phyloP scores from a whole-genome alignment of 2,329 filamentous ascomycete genomes.

The Aaosphaeria arxii region DNA sequence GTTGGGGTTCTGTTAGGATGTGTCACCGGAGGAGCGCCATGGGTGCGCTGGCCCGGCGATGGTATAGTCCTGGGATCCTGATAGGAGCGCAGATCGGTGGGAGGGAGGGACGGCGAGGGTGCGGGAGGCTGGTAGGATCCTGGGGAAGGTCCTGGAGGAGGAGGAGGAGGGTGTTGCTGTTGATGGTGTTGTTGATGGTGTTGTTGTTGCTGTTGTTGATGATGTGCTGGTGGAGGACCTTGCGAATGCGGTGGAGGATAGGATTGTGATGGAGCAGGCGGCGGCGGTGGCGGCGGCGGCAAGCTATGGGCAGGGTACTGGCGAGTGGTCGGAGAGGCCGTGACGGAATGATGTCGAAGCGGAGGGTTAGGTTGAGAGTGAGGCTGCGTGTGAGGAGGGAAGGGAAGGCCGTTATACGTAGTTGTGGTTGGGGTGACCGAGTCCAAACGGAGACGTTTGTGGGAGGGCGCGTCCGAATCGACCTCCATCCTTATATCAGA shows the following conservation, averaged over 20 bases:
- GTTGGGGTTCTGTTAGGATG: slow-evolving; percentile 14
- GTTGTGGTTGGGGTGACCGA: slow-evolving; percentile 22
- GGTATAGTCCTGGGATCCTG: slow-evolving; percentile 31
- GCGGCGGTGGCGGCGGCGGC: slow-evolving; percentile 1
- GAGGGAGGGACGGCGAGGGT: slow-evolving; percentile 30
- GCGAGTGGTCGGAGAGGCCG: slow-evolving; percentile 25
- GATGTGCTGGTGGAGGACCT: neutral
- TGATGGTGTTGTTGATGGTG: neutral
- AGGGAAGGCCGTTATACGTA: slow-evolving; percentile 32
- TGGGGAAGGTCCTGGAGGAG: neutral
- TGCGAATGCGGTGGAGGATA: neutral
- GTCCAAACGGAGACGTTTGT: slow-evolving; percentile 39
- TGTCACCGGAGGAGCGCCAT: slow-evolving; percentile 32
- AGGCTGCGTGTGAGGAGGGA: slow-evolving; percentile 29
- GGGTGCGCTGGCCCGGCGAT: slow-evolving; percentile 32
- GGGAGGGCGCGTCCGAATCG: slow-evolving; percentile 37
- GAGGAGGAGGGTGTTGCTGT: too few relatives aligned
- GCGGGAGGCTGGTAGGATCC: slow-evolving; percentile 12
- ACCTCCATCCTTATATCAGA: slow-evolving; percentile 38
- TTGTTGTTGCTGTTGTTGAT: neutral
- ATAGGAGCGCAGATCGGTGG: slow-evolving; percentile 31
- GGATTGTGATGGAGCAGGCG: slow-evolving; percentile 1
- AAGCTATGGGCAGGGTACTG: slow-evolving; percentile 13
- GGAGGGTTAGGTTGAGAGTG: slow-evolving; percentile 18
- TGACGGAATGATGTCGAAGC: slow-evolving; percentile 26